Evolutionary conservation across 208 protist genomes (phyloP), one percentile per base, ranked within the genome.

Genomic region (Leptomonas seymouri): DNA sequence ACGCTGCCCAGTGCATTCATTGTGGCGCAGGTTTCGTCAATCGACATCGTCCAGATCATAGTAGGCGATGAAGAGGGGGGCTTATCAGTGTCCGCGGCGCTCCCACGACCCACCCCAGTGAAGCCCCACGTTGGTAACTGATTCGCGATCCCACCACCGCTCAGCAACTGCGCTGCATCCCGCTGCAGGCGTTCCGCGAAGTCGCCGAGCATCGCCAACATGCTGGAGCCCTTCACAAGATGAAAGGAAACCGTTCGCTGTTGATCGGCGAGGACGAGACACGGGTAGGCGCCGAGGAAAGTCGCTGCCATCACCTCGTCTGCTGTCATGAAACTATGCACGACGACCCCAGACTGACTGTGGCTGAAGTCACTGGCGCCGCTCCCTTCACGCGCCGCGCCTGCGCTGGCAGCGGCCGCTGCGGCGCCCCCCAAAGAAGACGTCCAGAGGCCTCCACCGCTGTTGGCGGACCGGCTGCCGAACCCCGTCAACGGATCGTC

Each of bases 251-350:
- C 69, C 11, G 25, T 30, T 6, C 75, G 74, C 27, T 80, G 72
- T 12, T 77, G 78, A 57, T 94, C 88, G 0, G 82, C 88, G 16
- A 94, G 71, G 18, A 91, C 80, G 27, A 94, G 70, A 39, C 85
- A 91, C 4, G 88, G 88, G 71, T 91, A 91, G 8, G 80, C 82
- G 56, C 88, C 85, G 34, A 94, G 78, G 41, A 94, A 94, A 28
- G 67, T 63, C 11, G 81, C 75, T 16, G 80, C 78, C 20, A 85
- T 82, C 34, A 94, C 71, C 72, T 94, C 88, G 31, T 83, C 81
- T 16, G 60, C 50, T 1, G 86, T 79, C 27, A 31, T 80, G 66
- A 94, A 90, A 44, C 65, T 74, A 71, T 94, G 85, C 21, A 86
- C 66, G 16, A 86, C 50, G 3, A 76, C 61, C 3, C 75, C 74